Conservation (phyloP, 208 protist species). For the Perkinsela sp. region DNA sequence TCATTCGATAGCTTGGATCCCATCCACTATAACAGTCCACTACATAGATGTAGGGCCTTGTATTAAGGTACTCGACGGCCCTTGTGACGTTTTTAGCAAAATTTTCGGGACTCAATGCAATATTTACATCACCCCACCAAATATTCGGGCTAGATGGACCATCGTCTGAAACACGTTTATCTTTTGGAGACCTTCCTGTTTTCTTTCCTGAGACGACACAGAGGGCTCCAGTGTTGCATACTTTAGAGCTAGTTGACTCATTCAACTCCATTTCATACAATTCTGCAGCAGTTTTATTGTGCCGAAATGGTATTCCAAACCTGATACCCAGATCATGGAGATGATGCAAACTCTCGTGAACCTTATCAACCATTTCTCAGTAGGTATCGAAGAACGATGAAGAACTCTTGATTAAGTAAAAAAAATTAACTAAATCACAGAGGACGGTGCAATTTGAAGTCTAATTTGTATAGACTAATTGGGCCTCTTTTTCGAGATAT, state of each 20-base stretch:
- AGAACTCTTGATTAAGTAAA: too few species aligned
- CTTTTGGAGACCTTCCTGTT: constrained; percentile 61
- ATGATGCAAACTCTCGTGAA: not conserved
- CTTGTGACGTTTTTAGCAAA: constrained; percentile 68
- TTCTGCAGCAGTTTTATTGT: constrained; percentile 7
- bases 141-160: constrained; percentile 24
- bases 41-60: constrained; percentile 62
- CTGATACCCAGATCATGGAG: not conserved
- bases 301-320: not conserved
- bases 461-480: too few species aligned
- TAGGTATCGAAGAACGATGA: too few species aligned
- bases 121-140: constrained; percentile 80
- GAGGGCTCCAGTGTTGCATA: constrained; percentile 54
- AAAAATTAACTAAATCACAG: too few species aligned
- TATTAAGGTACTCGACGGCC: constrained; percentile 73
- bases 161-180: constrained; percentile 75
- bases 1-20: constrained; percentile 64
- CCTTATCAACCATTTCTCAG: too few species aligned
- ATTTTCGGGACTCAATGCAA: constrained; percentile 41
- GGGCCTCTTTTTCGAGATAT: too few species aligned
- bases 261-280: constrained; percentile 13
- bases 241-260: constrained; percentile 9
- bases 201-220: constrained; percentile 49
- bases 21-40: constrained; percentile 72
- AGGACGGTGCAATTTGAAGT: too few species aligned